phyloP scores from a whole-genome alignment of 805 yeast species.

The Candida fluviatilis region DNA sequence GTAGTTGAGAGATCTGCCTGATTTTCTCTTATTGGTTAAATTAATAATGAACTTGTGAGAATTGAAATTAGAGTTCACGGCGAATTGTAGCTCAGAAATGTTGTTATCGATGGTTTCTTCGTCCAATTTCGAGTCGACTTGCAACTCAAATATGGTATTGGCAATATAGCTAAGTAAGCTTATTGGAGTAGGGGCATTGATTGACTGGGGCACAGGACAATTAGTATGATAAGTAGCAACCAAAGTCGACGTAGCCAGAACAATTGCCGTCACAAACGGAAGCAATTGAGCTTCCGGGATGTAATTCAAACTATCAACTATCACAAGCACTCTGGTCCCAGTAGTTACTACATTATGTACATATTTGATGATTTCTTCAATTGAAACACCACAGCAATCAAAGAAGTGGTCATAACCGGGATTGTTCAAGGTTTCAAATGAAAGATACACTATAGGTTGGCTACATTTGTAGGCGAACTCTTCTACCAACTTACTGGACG shows the following conservation, averaged over 20 bases:
- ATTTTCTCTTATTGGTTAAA: constrained; percentile 70
- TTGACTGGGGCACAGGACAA: constrained; percentile 24
- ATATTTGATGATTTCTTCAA: constrained; percentile 14
- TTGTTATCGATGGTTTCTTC: constrained; percentile 46
- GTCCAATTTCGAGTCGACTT: constrained; percentile 41
- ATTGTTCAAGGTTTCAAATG: constrained; percentile 59
- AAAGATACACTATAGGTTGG: constrained; percentile 47
- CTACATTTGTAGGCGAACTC: constrained; percentile 50
- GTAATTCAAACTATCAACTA: constrained; percentile 50
- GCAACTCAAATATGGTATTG: constrained; percentile 62
- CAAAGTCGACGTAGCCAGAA: constrained; percentile 25
- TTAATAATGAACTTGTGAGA: constrained; percentile 40
- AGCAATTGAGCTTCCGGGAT: constrained; percentile 45
- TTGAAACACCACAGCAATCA: constrained; percentile 32
- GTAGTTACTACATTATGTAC: constrained; percentile 12
- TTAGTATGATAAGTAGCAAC: constrained; percentile 36
- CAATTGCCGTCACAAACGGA: constrained; percentile 45
- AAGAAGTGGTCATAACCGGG: constrained; percentile 48
- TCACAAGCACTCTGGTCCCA: constrained; percentile 9
- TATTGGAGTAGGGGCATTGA: constrained; percentile 51
- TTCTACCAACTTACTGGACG: constrained; percentile 49
- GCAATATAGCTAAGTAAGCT: constrained; percentile 65
- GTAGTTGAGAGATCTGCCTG: constrained; percentile 72
- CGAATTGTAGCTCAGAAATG: constrained; percentile 41
- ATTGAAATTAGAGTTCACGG: constrained; percentile 45